Percentiles rank a stretch among this genome's conserved stretches.
phyloP scores from a whole-genome alignment of 1,284 basidiomycete species.

The Ceratobasidium sp. region DNA sequence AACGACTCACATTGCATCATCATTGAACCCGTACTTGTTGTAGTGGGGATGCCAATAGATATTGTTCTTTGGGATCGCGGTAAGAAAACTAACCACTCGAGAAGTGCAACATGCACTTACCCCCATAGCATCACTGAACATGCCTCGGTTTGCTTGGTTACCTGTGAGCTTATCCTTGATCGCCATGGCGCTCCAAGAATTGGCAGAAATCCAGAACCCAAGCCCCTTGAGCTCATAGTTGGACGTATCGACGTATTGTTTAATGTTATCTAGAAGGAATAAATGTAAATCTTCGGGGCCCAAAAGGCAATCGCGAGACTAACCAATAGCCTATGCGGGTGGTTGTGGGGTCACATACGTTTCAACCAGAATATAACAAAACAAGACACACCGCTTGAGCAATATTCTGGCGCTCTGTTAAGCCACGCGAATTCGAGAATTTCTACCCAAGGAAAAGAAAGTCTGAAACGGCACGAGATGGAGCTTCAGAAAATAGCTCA shows the following conservation, averaged over 20 bases:
- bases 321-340: constrained; percentile 34
- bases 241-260: constrained; percentile 36
- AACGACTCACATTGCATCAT: constrained; percentile 61
- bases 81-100: constrained; percentile 58
- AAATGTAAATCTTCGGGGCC: neutral
- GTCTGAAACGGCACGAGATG: neutral
- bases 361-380: neutral
- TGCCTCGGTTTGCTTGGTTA: constrained; percentile 57
- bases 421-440: constrained; percentile 23
- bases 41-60: constrained; percentile 41
- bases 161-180: constrained; percentile 61
- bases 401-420: constrained; percentile 38
- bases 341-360: neutral
- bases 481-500: neutral
- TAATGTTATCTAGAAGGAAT: constrained; percentile 45
- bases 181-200: constrained; percentile 64
- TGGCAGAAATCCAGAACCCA: constrained; percentile 66
- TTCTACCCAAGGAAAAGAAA: neutral
- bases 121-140: constrained; percentile 61
- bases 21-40: constrained; percentile 57
- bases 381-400: constrained; percentile 30
- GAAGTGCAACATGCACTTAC: constrained; percentile 55
- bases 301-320: neutral
- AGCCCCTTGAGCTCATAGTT: constrained; percentile 51
- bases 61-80: constrained; percentile 49